phyloP scores from a whole-genome alignment of 2,329 filamentous ascomycete genomes.

The Phoma sp. region DNA sequence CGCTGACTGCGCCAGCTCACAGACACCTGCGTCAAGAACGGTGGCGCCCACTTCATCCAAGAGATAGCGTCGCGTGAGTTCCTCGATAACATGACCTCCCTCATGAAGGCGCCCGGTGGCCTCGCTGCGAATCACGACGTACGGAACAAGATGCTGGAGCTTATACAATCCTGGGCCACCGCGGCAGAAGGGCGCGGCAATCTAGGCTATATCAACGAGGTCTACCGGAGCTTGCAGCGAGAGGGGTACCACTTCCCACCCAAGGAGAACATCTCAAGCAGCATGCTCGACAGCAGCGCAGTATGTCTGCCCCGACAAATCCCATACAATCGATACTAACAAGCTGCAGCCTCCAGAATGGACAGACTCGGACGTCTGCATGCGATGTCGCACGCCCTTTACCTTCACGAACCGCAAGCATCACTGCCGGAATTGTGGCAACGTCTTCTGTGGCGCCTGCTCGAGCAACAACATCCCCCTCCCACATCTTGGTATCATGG shows the following conservation, averaged over 20 bases:
- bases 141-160: constrained; percentile 85
- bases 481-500: constrained; percentile 89
- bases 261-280: constrained; percentile 84
- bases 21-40: constrained; percentile 98
- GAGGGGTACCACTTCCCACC: constrained; percentile 93
- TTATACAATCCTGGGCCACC: constrained; percentile 92
- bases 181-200: constrained; percentile 87
- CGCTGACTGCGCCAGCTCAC: constrained; percentile 69
- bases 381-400: constrained; percentile 94
- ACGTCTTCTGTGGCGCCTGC: constrained; percentile 95
- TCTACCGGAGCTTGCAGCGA: constrained; percentile 80
- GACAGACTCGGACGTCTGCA: constrained; percentile 97
- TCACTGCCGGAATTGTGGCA: constrained; percentile 96
- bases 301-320: constrained; percentile 61
- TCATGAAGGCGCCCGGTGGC: constrained; percentile 79
- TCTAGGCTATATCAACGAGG: constrained; percentile 84
- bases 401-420: constrained; percentile 99
- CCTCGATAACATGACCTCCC: constrained; percentile 93
- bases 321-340: not conserved
- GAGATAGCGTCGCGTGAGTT: constrained; percentile 98
- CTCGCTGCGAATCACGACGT: constrained; percentile 85
- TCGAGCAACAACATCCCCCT: constrained; percentile 87
- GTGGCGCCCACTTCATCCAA: constrained; percentile 89
- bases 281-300: constrained; percentile 96
- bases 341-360: constrained; percentile 83